Conservation (phyloP, 2,329 filamentous ascomycete species). For the Polychaeton citri region DNA sequence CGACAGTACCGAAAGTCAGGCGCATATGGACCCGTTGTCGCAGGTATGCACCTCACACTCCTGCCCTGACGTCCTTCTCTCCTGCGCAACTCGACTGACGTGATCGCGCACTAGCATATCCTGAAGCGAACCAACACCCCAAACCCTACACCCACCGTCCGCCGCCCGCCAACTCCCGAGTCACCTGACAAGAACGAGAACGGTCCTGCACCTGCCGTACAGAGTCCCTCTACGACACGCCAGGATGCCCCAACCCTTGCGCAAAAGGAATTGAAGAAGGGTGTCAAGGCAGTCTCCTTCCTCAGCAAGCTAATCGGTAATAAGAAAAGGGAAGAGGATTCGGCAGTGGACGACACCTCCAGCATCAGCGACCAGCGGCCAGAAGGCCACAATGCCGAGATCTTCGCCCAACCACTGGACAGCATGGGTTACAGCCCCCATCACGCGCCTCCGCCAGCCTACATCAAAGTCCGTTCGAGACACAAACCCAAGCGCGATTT, state of each 20-base stretch:
- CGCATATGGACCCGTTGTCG: constrained; percentile 50
- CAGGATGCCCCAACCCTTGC: constrained; percentile 11
- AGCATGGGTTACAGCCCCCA: constrained; percentile 66
- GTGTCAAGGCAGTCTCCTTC: constrained; percentile 78
- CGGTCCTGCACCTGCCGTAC: constrained; percentile 7
- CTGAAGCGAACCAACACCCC: constrained; percentile 47
- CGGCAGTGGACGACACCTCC: constrained; percentile 40
- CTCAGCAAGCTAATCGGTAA: constrained; percentile 71
- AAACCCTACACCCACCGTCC: constrained; percentile 39
- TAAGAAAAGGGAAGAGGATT: constrained; percentile 50
- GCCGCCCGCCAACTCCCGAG: constrained; percentile 25
- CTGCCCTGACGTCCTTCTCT: constrained; percentile 1
- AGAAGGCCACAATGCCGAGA: constrained; percentile 70
- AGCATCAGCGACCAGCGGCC: constrained; percentile 56
- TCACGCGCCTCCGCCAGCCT: constrained; percentile 78
- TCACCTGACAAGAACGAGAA: constrained; percentile 10
- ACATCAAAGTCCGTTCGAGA: constrained; percentile 72
- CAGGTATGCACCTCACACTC: constrained; percentile 37
- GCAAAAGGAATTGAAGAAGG: constrained; percentile 45
- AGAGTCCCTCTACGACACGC: constrained; percentile 2
- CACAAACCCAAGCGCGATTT: constrained; percentile 76
- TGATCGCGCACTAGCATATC: constrained; percentile 31
- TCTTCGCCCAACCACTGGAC: constrained; percentile 65
- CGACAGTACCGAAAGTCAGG: constrained; percentile 4
- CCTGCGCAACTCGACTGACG: constrained; percentile 9